Conservation (phyloP, 257 asterid species). For the Solanum sparsipilum region DNA sequence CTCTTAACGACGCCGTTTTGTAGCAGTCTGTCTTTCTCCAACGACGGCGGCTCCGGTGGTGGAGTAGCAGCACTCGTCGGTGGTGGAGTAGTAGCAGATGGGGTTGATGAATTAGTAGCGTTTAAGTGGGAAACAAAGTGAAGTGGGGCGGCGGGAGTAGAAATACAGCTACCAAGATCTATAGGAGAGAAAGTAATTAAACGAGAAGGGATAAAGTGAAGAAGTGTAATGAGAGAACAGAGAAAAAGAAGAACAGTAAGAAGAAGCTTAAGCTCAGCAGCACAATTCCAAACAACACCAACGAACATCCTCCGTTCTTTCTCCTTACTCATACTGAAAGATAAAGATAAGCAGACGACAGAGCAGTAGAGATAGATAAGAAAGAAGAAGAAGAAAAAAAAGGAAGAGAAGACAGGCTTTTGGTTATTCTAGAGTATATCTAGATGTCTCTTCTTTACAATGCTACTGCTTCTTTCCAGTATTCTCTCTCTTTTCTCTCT, state of each 20-base stretch:
- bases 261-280: conserved; percentile 29
- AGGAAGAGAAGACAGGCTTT: not conserved
- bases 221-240: conserved; percentile 27
- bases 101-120: not conserved
- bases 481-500: not conserved
- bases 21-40: not conserved
- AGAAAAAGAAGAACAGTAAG: conserved; percentile 31
- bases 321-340: not conserved
- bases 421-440: not conserved
- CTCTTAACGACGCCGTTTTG: conserved; percentile 27
- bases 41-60: not conserved
- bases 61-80: not conserved
- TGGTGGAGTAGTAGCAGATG: not conserved
- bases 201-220: conserved; percentile 29
- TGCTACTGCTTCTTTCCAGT: not conserved
- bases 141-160: not conserved
- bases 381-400: not conserved
- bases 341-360: not conserved
- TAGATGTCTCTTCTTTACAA: not conserved
- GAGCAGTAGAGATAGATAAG: not conserved
- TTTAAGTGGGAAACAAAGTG: not conserved
- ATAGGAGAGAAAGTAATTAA: conserved; percentile 21
- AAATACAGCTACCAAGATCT: conserved; percentile 27
- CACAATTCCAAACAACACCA: conserved; percentile 36
- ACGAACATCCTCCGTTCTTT: conserved; percentile 24